These are phyloP conservation scores for Blepharisma stoltei DNA, from an alignment of 73 alveolate genomes.

Conservation along the genomic window DNA sequence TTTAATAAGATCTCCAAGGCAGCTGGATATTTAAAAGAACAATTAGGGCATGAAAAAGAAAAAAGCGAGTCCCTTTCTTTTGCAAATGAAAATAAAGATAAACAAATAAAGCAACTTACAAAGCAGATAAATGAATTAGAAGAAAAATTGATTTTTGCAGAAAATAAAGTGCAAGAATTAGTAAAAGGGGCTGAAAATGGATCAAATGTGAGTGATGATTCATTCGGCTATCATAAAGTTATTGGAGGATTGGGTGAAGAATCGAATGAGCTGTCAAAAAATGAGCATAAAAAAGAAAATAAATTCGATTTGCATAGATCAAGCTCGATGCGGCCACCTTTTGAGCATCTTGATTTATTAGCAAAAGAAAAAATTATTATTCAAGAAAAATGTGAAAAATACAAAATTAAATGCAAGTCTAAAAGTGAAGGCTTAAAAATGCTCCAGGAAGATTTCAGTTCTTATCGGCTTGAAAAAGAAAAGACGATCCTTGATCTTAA, in stretches of 20 bases:
- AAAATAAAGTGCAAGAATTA: slow-evolving; percentile 5
- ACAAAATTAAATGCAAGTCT: neutral
- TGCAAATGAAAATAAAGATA: slow-evolving; percentile 1
- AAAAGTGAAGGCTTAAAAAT: neutral
- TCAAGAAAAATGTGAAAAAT: neutral
- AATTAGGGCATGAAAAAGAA: neutral
- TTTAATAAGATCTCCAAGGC: neutral
- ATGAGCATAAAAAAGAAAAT: neutral
- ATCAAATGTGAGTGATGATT: slow-evolving; percentile 9
- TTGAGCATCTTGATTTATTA: neutral
- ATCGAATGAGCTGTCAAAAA: neutral
- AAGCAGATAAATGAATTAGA: neutral
- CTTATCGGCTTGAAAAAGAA: too few species aligned
- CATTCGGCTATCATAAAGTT: neutral
- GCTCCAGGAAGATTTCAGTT: neutral
- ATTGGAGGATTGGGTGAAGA: neutral
- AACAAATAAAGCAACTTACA: slow-evolving; percentile 6
- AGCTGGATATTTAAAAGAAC: neutral
- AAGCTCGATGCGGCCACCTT: neutral
- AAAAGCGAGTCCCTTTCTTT: neutral
- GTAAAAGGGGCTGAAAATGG: neutral
- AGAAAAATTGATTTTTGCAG: neutral
- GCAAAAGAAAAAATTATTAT: neutral
- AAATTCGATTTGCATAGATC: neutral
- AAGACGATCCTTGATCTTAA: neutral